phyloP scores from a whole-genome alignment of 768 basidiomycete species.

The Epithele typhae region DNA sequence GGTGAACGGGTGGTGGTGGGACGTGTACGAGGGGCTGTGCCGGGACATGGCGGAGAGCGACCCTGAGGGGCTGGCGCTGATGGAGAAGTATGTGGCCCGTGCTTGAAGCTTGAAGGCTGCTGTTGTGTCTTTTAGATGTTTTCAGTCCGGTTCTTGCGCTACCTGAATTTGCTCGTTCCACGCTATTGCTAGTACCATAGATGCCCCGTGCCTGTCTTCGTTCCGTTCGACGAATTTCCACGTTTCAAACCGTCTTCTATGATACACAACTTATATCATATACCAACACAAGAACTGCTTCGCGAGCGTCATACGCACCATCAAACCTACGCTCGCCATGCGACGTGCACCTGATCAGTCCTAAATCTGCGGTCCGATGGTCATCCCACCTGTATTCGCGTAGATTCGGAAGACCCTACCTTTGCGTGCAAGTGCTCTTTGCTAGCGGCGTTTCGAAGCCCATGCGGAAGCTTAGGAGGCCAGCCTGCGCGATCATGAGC shows the following conservation, averaged over 20 bases:
- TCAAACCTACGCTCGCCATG: constrained; percentile 66
- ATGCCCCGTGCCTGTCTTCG: no score
- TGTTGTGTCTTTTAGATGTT: no score
- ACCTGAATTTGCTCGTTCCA: no score
- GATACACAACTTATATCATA: no score
- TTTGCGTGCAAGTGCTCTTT: constrained; percentile 88
- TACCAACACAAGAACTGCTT: no score
- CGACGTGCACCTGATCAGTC: constrained; percentile 89
- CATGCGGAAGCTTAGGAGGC: constrained; percentile 88
- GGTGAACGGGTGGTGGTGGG: constrained; percentile 80
- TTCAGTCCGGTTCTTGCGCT: no score
- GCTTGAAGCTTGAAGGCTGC: constrained; percentile 3
- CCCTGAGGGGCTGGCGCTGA: constrained; percentile 44
- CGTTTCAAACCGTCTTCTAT: no score
- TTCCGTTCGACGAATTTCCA: no score
- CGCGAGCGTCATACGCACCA: no score
- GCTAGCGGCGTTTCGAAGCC: constrained; percentile 72
- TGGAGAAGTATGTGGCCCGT: constrained; percentile 45
- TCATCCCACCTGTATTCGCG: neutral
- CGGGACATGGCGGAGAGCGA: constrained; percentile 41
- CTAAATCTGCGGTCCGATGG: constrained; percentile 60
- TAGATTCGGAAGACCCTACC: constrained; percentile 42
- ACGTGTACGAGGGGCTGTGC: constrained; percentile 41
- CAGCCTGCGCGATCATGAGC: constrained; percentile 99
- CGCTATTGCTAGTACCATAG: no score